A percentile compares a stretch with the other conserved stretches of the same genome.
Conservation (phyloP, 2,329 filamentous ascomycete species). For the Colletotrichum destructivum region DNA sequence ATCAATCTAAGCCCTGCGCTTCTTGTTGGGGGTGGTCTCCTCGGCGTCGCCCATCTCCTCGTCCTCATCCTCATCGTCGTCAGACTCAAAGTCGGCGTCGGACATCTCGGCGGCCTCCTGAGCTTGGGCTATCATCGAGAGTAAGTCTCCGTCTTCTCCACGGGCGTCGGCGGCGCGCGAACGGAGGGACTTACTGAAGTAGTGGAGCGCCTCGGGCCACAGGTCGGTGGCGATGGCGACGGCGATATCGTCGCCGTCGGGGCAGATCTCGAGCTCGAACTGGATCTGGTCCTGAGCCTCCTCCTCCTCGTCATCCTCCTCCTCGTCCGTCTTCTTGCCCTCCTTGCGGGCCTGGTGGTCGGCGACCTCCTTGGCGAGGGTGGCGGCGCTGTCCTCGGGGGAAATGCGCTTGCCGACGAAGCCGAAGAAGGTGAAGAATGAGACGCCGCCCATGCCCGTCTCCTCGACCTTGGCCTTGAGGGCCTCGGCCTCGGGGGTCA, state of each 20-base stretch:
- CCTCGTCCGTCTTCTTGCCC: slow-evolving; percentile 65
- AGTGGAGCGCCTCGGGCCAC: slow-evolving; percentile 89
- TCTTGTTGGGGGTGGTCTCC: slow-evolving; percentile 59
- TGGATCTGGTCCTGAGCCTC: slow-evolving; percentile 75
- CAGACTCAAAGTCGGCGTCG: slow-evolving; percentile 79
- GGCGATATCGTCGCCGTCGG: slow-evolving; percentile 87
- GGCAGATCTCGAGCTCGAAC: slow-evolving; percentile 86
- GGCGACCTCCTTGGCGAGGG: slow-evolving; percentile 73
- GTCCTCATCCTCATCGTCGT: slow-evolving; percentile 69
- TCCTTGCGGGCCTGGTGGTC: slow-evolving; percentile 64
- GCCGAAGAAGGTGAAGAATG: slow-evolving; percentile 93
- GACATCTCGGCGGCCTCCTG: slow-evolving; percentile 77
- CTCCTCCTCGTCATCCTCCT: slow-evolving; percentile 72
- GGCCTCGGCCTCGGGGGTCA: slow-evolving; percentile 63
- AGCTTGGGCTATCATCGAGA: slow-evolving; percentile 70
- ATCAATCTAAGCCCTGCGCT: slow-evolving; percentile 46
- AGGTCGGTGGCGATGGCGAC: slow-evolving; percentile 87
- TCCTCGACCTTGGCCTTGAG: slow-evolving; percentile 70
- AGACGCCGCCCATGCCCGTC: slow-evolving; percentile 75
- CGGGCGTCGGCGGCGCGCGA: slow-evolving; percentile 1
- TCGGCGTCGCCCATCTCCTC: slow-evolving; percentile 61
- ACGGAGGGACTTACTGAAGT: slow-evolving; percentile 80
- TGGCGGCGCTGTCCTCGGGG: slow-evolving; percentile 79
- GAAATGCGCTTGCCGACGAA: slow-evolving; percentile 80
- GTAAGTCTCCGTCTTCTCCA: slow-evolving; percentile 36